Evolutionary conservation across 352 stramenopile species (phyloP), one percentile per base, ranked within the genome.

Genomic region (Phytophthora constricta): DNA sequence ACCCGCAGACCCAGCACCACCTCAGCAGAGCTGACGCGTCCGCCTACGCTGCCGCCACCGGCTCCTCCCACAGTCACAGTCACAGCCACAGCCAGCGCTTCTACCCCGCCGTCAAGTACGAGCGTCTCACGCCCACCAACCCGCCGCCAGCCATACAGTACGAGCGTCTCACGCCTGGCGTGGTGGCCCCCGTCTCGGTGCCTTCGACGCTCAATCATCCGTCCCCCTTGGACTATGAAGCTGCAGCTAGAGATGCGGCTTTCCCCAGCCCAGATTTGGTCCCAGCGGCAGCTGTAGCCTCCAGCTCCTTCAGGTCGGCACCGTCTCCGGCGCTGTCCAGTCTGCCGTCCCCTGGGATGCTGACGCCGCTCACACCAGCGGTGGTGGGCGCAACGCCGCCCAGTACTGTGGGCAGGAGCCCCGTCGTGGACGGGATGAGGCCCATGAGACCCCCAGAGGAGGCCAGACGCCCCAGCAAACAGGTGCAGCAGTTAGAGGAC

Each of bases 281-380:
- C 7, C 64, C 73, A 13, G 62, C 58, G 17, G 56, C 54, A n/a
- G 45, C 58, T 13, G 60, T 79, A 16, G 65, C 58, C 19, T 74
- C 70, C 43, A 72, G 70, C 20, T 70, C 74, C 42, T 82, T 80
- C 43, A 64, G 65, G 9, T 74, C 68, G 0, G 57, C 59, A 27
- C 74, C 74, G 17, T 77, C 74, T 19, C 71, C 77, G 4, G 68
- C 65, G 20, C 28, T 87, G 37, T 77, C 76, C 33, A 83, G 70
- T 16, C 60, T 87, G 20, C 79, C 79, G 3, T 87, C 79, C 0
- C 79, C 79, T 16, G 79, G 79, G 4, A 87, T 87, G 79, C 73
- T 87, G 9, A 87, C 79, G 19, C 78, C 78, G n/a, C 58, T 87
- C 0, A 73, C 70, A 0, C 63, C 68, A 0, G 71, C 70, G 3